phyloP scores from a whole-genome alignment of 371 early-diverging fungal genomes.

The Actinomortierella wolfii region DNA sequence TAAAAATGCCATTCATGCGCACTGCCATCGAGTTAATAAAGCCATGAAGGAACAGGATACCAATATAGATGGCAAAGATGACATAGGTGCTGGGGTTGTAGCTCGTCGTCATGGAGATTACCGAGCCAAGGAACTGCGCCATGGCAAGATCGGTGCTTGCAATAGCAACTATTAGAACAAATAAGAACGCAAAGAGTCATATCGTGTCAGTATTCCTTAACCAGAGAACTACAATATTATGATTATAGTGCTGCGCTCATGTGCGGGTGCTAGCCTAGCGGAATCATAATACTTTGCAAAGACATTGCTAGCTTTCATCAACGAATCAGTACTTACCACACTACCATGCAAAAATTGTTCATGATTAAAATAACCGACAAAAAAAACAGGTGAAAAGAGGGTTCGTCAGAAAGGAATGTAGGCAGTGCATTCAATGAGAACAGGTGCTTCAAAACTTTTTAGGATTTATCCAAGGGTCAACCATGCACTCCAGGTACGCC shows the following conservation, averaged over 20 bases:
- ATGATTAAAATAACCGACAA: constrained; percentile 13
- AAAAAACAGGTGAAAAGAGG: constrained; percentile 5
- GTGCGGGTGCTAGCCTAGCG: no score
- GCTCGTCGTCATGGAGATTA: constrained; percentile 48
- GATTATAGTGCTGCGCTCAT: no score
- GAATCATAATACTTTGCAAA: no score
- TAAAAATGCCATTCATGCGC: constrained; percentile 54
- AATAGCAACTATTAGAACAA: constrained; percentile 44
- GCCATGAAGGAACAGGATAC: constrained; percentile 56
- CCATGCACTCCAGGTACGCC: no score
- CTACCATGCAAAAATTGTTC: background rate
- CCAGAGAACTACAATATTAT: no score
- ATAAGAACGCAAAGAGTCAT: background rate
- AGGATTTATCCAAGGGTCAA: no score
- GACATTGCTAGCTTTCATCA: background rate
- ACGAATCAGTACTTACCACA: background rate
- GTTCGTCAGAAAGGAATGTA: no score
- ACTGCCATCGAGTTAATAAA: constrained; percentile 58
- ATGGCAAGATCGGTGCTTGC: constrained; percentile 59
- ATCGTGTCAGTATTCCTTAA: no score
- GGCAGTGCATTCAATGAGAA: no score
- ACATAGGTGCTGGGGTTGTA: constrained; percentile 49
- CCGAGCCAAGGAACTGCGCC: constrained; percentile 53
- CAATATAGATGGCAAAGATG: constrained; percentile 56
- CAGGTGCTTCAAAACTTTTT: no score